Conservation (phyloP, 148 eudicot species). For the Fagopyrum esculentum region DNA sequence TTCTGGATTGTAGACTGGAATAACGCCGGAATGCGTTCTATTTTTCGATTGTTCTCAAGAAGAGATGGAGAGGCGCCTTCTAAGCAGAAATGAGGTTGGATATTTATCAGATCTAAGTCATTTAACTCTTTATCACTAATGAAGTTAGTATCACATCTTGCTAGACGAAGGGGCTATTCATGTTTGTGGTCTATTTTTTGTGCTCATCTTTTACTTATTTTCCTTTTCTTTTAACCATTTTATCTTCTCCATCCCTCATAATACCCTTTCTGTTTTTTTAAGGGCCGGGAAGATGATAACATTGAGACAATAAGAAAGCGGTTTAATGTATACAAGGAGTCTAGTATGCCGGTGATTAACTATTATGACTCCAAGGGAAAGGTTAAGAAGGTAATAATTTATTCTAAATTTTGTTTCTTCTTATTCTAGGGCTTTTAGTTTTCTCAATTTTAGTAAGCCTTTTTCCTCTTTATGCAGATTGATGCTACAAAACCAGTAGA, state of each 20-base stretch:
- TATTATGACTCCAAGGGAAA: constrained; percentile 52
- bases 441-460: not conserved
- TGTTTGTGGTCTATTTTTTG: not conserved
- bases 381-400: constrained; percentile 47
- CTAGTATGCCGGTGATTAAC: constrained; percentile 63
- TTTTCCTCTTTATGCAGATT: constrained; percentile 25
- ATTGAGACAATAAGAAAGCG: constrained; percentile 58
- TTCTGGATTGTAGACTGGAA: constrained; percentile 17
- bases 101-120: not conserved
- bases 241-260: not conserved
- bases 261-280: not conserved
- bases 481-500: constrained; percentile 51
- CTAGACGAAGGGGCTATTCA: not conserved
- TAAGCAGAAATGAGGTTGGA: constrained; percentile 16
- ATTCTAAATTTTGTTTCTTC: not conserved
- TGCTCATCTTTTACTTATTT: not conserved
- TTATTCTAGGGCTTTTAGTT: not conserved
- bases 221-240: not conserved
- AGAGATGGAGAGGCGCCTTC: constrained; percentile 22
- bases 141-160: not conserved
- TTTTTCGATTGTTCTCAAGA: constrained; percentile 19
- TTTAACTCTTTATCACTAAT: not conserved
- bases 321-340: constrained; percentile 56
- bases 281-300: constrained; percentile 69
- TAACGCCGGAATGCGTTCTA: constrained; percentile 17